A percentile compares a stretch with the other conserved stretches of the same genome.
phyloP scores from a whole-genome alignment of 176 grass and related monocot species.

The Melocanna baccifera region DNA sequence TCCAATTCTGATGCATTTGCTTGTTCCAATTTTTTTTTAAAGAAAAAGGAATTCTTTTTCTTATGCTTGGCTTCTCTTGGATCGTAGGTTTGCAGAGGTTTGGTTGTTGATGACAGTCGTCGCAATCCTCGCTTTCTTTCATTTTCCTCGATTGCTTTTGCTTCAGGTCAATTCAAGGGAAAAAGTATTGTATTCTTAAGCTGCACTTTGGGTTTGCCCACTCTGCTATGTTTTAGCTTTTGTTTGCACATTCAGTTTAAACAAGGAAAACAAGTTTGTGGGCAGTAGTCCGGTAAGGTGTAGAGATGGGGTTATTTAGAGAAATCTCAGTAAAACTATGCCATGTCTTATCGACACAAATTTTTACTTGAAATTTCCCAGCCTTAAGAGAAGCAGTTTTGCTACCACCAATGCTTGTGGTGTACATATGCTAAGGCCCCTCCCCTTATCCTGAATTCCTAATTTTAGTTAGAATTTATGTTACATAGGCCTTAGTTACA shows the following conservation, averaged over 20 bases:
- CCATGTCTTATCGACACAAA: neutral
- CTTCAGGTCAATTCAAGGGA: conserved; percentile 6
- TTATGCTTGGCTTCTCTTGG: conserved; percentile 20
- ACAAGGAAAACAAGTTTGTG: neutral
- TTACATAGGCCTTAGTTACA: neutral
- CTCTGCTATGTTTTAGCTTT: neutral
- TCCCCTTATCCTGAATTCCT: neutral
- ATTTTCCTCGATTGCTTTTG: conserved; percentile 27
- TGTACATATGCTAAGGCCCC: neutral
- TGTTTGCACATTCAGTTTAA: neutral
- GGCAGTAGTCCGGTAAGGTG: conserved; percentile 4
- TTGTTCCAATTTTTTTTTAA: neutral
- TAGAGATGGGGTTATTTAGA: neutral
- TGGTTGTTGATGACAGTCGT: neutral
- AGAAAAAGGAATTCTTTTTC: neutral
- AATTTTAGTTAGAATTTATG: neutral
- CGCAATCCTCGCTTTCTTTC: conserved; percentile 13
- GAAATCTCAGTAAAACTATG: neutral
- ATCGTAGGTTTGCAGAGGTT: neutral
- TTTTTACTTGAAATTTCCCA: neutral
- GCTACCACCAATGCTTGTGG: neutral
- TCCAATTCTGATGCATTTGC: neutral
- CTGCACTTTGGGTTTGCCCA: neutral
- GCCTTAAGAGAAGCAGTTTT: neutral
- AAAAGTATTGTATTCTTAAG: neutral